A percentile compares a stretch with the other conserved stretches of the same genome.
Evolutionary conservation across 805 yeast species (phyloP).

Genomic region (Candida lessepsii): DNA sequence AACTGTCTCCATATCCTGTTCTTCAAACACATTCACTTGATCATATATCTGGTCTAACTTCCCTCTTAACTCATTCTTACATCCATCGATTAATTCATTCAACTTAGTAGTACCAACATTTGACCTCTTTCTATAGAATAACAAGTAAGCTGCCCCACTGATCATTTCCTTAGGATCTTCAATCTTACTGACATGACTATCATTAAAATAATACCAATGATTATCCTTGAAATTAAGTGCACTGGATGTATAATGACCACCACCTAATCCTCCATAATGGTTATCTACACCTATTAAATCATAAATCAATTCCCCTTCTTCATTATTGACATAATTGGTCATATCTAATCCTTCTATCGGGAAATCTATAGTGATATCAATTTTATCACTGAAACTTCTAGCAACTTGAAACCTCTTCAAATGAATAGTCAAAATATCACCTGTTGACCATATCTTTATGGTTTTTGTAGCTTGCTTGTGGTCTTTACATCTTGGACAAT

Average conservation of each 20-base stretch:
- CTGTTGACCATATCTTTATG: constrained; percentile 89
- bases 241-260: constrained; percentile 95
- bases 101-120: constrained; percentile 50
- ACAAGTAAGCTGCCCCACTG: constrained; percentile 78
- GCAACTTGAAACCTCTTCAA: constrained; percentile 86
- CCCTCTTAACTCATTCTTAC: constrained; percentile 24
- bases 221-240: constrained; percentile 74
- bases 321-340: constrained; percentile 49
- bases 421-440: constrained; percentile 87
- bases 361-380: constrained; percentile 79
- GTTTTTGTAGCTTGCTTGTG: constrained; percentile 89
- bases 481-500: constrained; percentile 84
- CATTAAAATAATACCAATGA: constrained; percentile 90
- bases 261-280: constrained; percentile 94
- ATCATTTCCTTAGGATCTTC: constrained; percentile 60
- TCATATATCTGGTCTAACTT: constrained; percentile 12
- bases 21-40: constrained; percentile 10
- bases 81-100: constrained; percentile 37
- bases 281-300: constrained; percentile 93
- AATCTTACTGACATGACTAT: constrained; percentile 63
- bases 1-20: constrained; percentile 9
- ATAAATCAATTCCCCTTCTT: constrained; percentile 48
- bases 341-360: constrained; percentile 84
- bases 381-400: constrained; percentile 83
- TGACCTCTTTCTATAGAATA: constrained; percentile 71